phyloP scores from a whole-genome alignment of 2,329 filamentous ascomycete species.

The Tolypocladium tundrense region DNA sequence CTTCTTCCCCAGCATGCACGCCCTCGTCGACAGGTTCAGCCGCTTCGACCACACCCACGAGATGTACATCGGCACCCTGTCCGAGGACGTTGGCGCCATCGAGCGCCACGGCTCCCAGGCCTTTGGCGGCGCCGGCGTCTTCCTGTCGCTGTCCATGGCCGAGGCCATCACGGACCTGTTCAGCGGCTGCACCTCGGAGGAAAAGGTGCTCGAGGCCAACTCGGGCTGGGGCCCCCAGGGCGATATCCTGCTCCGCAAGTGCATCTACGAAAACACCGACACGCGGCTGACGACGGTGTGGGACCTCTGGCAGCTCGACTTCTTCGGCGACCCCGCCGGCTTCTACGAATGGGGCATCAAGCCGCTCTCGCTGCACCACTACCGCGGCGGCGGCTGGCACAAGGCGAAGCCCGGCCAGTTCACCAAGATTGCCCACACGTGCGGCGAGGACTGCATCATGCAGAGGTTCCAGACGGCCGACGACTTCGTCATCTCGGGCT shows the following conservation, averaged over 20 bases:
- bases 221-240: slow-evolving; percentile 50
- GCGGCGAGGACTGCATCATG: slow-evolving; percentile 50
- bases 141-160: slow-evolving; percentile 43
- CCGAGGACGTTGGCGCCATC: slow-evolving; percentile 50
- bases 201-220: slow-evolving; percentile 44
- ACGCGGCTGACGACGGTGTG: slow-evolving; percentile 46
- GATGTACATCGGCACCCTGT: slow-evolving; percentile 51
- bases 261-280: slow-evolving; percentile 52
- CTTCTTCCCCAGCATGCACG: slow-evolving; percentile 51
- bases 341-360: slow-evolving; percentile 54
- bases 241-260: slow-evolving; percentile 52
- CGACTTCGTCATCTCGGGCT: slow-evolving; percentile 47
- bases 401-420: slow-evolving; percentile 42
- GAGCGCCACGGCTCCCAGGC: slow-evolving; percentile 52
- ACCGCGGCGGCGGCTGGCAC: slow-evolving; percentile 51
- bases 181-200: slow-evolving; percentile 32
- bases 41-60: slow-evolving; percentile 39
- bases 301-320: slow-evolving; percentile 51
- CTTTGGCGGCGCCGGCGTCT: slow-evolving; percentile 54
- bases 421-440: slow-evolving; percentile 46
- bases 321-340: slow-evolving; percentile 49
- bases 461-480: slow-evolving; percentile 46
- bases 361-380: slow-evolving; percentile 54
- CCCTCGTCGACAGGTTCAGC: slow-evolving; percentile 38
- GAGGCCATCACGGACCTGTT: slow-evolving; percentile 34